These are phyloP conservation scores for Manihot esculenta DNA, from an alignment of 441 rosid genomes.

Conservation along the genomic window DNA sequence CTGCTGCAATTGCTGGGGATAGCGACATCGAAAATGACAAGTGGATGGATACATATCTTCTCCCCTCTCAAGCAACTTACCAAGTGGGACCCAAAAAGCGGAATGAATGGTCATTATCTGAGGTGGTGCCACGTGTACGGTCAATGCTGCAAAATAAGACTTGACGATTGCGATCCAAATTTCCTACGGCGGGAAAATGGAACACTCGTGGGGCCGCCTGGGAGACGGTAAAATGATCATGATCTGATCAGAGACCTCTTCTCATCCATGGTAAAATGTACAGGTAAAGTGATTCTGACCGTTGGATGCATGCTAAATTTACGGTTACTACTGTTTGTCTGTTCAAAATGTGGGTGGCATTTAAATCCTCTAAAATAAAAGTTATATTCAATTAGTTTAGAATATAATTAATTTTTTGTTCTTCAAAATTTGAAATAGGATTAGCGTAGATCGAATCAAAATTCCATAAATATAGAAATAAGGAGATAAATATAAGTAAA, in stretches of 20 bases:
- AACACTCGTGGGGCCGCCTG: background rate
- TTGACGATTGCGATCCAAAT: conserved; percentile 9
- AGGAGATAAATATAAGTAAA: too few species aligned
- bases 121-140: conserved; percentile 39
- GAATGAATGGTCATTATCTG: conserved; percentile 28
- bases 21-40: conserved; percentile 32
- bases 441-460: too few species aligned
- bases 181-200: conserved; percentile 22
- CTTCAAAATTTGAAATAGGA: too few species aligned
- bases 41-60: conserved; percentile 11
- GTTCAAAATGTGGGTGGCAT: background rate
- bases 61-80: conserved; percentile 13
- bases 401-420: too few species aligned
- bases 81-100: conserved; percentile 20
- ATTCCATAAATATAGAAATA: too few species aligned
- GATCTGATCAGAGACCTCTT: too few species aligned
- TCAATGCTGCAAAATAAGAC: background rate
- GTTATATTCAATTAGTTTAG: too few species aligned
- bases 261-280: conserved; percentile 22
- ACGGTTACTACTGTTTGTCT: background rate
- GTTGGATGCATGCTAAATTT: background rate
- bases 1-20: conserved; percentile 30
- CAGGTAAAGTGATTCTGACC: conserved; percentile 3
- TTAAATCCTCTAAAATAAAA: background rate
- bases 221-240: conserved; percentile 4